Percentiles rank a stretch among this genome's conserved stretches.
phyloP scores from a whole-genome alignment of 345 rosid genomes.

The Pseudoturritis turrita region DNA sequence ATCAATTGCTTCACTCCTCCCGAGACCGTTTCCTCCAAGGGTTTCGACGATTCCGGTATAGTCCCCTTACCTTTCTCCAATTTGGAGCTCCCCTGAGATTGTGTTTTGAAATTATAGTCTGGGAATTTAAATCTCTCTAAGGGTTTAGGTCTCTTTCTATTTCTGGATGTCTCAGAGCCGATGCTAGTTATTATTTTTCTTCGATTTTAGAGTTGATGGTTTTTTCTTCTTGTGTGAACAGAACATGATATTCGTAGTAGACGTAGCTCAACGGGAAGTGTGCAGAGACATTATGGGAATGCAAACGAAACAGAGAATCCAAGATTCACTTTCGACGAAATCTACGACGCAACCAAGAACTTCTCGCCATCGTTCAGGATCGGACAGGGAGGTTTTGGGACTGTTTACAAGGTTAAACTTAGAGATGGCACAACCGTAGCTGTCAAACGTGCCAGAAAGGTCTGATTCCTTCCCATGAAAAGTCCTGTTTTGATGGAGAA shows the following conservation, averaged over 20 bases:
- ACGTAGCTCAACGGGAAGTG: slow-evolving; percentile 38
- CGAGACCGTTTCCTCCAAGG: slow-evolving; percentile 32
- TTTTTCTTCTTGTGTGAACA: slow-evolving; percentile 20
- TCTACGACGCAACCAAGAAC: slow-evolving; percentile 62
- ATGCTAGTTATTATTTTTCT: too few relatives aligned
- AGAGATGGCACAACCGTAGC: slow-evolving; percentile 75
- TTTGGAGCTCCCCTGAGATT: too few relatives aligned
- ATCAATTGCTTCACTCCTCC: slow-evolving; percentile 71
- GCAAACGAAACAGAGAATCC: slow-evolving; percentile 40
- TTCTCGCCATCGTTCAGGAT: slow-evolving; percentile 79
- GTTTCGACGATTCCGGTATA: slow-evolving; percentile 30
- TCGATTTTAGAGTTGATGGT: too few relatives aligned
- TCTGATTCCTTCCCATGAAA: background rate
- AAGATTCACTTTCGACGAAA: slow-evolving; percentile 58
- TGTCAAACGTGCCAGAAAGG: slow-evolving; percentile 89
- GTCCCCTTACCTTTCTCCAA: background rate
- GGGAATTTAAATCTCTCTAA: too few relatives aligned
- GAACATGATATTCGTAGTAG: slow-evolving; percentile 40
- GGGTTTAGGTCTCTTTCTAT: too few relatives aligned
- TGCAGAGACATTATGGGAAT: slow-evolving; percentile 28
- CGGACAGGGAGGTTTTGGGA: slow-evolving; percentile 86
- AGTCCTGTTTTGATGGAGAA: background rate
- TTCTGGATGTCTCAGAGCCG: background rate
- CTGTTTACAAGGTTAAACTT: slow-evolving; percentile 82
- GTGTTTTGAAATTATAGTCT: too few relatives aligned